Conservation (phyloP, 805 yeast species). For the Candida sakaeoensis region DNA sequence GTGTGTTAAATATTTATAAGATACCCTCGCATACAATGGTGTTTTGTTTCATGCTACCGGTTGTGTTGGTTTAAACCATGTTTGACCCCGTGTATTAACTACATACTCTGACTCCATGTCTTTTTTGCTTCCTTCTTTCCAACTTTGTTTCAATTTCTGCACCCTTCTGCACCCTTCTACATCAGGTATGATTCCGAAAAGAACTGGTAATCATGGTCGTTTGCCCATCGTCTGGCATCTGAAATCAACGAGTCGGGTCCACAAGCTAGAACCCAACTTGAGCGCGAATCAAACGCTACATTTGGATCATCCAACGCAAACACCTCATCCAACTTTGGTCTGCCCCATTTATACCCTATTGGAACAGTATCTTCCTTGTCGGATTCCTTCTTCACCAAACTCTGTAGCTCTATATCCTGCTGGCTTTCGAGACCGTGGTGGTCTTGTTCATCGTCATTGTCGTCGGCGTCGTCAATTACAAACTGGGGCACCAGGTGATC, state of each 20-base stretch:
- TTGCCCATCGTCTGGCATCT: conserved; percentile 39
- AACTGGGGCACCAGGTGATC: conserved; percentile 3
- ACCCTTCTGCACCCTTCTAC: conserved; percentile 11
- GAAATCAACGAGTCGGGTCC: conserved; percentile 48
- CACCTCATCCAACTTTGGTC: conserved; percentile 41
- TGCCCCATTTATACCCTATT: conserved; percentile 21
- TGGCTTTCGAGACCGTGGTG: too few species aligned
- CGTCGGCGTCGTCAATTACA: conserved; percentile 10
- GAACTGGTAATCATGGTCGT: conserved; percentile 29
- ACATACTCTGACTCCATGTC: too few species aligned
- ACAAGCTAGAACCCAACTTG: conserved; percentile 51
- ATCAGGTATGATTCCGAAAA: conserved; percentile 43
- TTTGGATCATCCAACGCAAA: conserved; percentile 27
- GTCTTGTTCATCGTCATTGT: too few species aligned
- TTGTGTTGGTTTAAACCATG: too few species aligned
- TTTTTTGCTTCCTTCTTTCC: too few species aligned
- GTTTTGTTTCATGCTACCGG: too few species aligned
- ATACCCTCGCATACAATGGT: too few species aligned
- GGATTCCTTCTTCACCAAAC: neutral
- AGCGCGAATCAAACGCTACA: conserved; percentile 31
- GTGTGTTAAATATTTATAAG: too few species aligned
- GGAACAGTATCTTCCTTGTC: too few species aligned
- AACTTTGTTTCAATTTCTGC: neutral
- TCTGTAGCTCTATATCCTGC: conserved; percentile 19
- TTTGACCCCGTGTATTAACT: too few species aligned